Evolutionary conservation across 2,329 filamentous ascomycete species (phyloP), one percentile per base, ranked within the genome.

Genomic region (Beauveria caledonica): DNA sequence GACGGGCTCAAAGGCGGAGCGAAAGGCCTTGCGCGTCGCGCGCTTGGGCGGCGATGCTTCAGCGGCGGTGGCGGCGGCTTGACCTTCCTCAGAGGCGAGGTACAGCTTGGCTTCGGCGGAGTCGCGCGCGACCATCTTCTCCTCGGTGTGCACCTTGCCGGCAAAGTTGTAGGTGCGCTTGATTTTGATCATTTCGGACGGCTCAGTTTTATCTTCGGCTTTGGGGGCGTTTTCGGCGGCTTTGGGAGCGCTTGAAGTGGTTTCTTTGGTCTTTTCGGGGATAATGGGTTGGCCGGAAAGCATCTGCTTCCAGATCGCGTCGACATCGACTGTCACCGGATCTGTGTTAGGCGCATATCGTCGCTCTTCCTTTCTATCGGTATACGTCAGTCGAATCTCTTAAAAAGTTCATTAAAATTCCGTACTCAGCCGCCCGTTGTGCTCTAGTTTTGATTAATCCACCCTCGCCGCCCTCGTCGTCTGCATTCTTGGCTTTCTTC

Each of bases 91-190:
- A 0, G 81, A 81, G 1, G 81, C 81, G 15, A 88, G 78, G 65
- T 85, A 86, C 11, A 87, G 77, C 63, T 80, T 83, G 48, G 85
- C 86, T 69, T 88, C 86, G 58, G 85, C 85, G 0, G 85, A 88
- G 67, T 84, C 79, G 49, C 82, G 79, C 3, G 83, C 76, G 1
- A 91, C 85, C 11, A 86, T 74, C 69, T 89, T 90, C 69, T 89
- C 86, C 67, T 91, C 88, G 0, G 81, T 87, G 66, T 88, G 85
- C 13, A 87, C 79, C 67, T 87, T 84, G 33, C 88, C 88, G 40
- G 88, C 88, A 66, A 91, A 91, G 66, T 87, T 88, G 73, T 89
- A 90, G 15, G 83, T 86, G 33, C 86, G 84, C 66, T 86, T 88
- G 63, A 91, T 87, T 62, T 80, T 81, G 66, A 90, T 78, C 74